Evolutionary conservation across 2,329 filamentous ascomycete genomes (phyloP).

Genomic region (Curvularia sp.): DNA sequence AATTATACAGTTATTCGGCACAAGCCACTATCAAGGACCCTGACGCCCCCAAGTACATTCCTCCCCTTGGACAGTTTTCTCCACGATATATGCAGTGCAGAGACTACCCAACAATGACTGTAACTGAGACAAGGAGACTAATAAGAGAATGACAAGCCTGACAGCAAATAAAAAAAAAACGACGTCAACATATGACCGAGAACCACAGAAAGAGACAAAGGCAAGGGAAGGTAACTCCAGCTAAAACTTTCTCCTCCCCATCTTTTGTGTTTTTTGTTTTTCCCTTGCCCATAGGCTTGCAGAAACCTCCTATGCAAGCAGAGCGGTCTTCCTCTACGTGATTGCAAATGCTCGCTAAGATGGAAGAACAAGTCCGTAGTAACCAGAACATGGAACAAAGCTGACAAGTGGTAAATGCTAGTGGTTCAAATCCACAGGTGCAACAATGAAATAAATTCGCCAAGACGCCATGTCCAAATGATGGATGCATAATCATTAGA

Average conservation of each 20-base stretch:
- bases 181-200: slow-evolving; percentile 30
- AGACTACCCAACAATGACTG: slow-evolving; percentile 19
- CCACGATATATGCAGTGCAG: slow-evolving; percentile 26
- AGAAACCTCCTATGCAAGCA: slow-evolving; percentile 26
- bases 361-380: slow-evolving; percentile 50
- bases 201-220: slow-evolving; percentile 37
- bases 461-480: slow-evolving; percentile 53
- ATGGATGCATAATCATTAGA: slow-evolving; percentile 68
- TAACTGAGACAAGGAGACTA: slow-evolving; percentile 33
- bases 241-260: slow-evolving; percentile 28
- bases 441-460: slow-evolving; percentile 48
- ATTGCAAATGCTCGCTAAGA: slow-evolving; percentile 52
- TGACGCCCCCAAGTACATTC: slow-evolving; percentile 38
- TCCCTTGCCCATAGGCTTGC: slow-evolving; percentile 31
- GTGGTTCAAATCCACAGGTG: slow-evolving; percentile 46
- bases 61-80: slow-evolving; percentile 20
- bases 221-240: slow-evolving; percentile 38
- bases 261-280: slow-evolving; percentile 24
- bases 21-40: slow-evolving; percentile 33
- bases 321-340: slow-evolving; percentile 41
- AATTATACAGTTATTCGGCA: slow-evolving; percentile 29
- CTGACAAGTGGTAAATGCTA: slow-evolving; percentile 52
- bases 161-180: slow-evolving; percentile 27
- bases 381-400: slow-evolving; percentile 52
- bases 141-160: slow-evolving; percentile 26